Conservation (phyloP, 1,284 basidiomycete species). For the Paramarasmius palmivorus region DNA sequence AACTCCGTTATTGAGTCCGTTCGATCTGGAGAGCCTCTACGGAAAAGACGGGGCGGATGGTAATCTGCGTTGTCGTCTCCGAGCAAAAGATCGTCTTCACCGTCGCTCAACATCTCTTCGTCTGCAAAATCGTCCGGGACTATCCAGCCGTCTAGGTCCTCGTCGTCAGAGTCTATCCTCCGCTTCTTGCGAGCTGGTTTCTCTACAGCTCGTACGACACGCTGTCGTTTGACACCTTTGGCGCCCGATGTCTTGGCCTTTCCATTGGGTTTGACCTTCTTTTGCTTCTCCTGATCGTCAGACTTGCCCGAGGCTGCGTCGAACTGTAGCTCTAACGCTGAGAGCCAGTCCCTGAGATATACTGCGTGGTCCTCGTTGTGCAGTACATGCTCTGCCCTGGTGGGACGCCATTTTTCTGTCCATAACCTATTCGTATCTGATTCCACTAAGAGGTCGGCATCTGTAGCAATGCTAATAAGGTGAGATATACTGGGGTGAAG, state of each 20-base stretch:
- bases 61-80: slow-evolving; percentile 23
- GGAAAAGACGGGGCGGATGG: slow-evolving; percentile 8
- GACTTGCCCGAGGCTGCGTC: slow-evolving; percentile 23
- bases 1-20: neutral
- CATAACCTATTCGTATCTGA: slow-evolving; percentile 53
- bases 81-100: slow-evolving; percentile 28
- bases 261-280: slow-evolving; percentile 18
- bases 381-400: slow-evolving; percentile 71
- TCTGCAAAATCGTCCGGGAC: slow-evolving; percentile 43
- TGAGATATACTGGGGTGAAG: slow-evolving; percentile 58
- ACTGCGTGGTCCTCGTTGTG: slow-evolving; percentile 77
- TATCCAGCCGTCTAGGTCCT: slow-evolving; percentile 48
- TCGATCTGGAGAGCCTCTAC: slow-evolving; percentile 1
- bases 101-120: slow-evolving; percentile 30
- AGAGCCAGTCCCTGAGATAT: slow-evolving; percentile 85
- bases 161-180: slow-evolving; percentile 53
- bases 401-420: slow-evolving; percentile 80
- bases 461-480: slow-evolving; percentile 28
- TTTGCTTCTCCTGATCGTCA: neutral
- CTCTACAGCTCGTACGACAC: slow-evolving; percentile 51
- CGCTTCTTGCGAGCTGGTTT: slow-evolving; percentile 48
- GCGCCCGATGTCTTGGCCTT: slow-evolving; percentile 29
- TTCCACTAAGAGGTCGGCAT: slow-evolving; percentile 18
- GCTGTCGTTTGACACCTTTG: slow-evolving; percentile 41
- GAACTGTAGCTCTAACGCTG: slow-evolving; percentile 64